Evolutionary conservation across 768 basidiomycete genomes (phyloP).

Genomic region (Tricholoma hemisulphureum): DNA sequence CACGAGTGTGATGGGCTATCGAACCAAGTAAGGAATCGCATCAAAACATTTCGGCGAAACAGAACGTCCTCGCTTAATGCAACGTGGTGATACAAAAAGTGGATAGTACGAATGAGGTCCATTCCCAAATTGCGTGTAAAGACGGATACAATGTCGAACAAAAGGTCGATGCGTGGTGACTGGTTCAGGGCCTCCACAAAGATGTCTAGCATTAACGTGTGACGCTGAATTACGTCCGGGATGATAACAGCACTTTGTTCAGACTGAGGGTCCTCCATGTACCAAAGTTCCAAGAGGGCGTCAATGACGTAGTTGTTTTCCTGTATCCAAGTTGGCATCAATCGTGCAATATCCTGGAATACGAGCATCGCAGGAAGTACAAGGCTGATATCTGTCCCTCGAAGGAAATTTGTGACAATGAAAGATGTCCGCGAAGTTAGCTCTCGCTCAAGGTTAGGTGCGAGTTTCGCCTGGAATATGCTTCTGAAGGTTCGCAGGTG

Average conservation of each 20-base stretch:
- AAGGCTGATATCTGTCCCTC: constrained; percentile 46
- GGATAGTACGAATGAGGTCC: constrained; percentile 74
- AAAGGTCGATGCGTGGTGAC: constrained; percentile 77
- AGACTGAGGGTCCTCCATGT: constrained; percentile 43
- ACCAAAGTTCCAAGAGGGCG: constrained; percentile 74
- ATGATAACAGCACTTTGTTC: constrained; percentile 43
- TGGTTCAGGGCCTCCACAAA: constrained; percentile 72
- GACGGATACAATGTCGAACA: constrained; percentile 83
- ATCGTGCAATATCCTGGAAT: constrained; percentile 69
- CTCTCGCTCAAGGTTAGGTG: constrained; percentile 72
- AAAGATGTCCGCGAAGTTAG: constrained; percentile 56
- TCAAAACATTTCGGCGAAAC: constrained; percentile 79
- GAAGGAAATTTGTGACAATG: constrained; percentile 53
- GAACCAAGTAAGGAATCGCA: constrained; percentile 87
- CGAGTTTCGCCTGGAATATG: constrained; percentile 75
- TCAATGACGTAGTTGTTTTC: constrained; percentile 68
- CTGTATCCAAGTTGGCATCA: constrained; percentile 69
- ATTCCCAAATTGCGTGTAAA: constrained; percentile 79
- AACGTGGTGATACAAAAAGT: constrained; percentile 86
- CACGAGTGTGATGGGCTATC: constrained; percentile 59
- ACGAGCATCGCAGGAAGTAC: constrained; percentile 73
- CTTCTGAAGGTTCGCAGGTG: constrained; percentile 83
- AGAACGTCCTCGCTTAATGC: constrained; percentile 66
- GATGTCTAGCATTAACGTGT: constrained; percentile 67
- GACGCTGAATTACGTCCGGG: constrained; percentile 55